Base-by-base conservation (phyloP, 1,139 yeast genomes). In the Scheffersomyces insectosa region DNA sequence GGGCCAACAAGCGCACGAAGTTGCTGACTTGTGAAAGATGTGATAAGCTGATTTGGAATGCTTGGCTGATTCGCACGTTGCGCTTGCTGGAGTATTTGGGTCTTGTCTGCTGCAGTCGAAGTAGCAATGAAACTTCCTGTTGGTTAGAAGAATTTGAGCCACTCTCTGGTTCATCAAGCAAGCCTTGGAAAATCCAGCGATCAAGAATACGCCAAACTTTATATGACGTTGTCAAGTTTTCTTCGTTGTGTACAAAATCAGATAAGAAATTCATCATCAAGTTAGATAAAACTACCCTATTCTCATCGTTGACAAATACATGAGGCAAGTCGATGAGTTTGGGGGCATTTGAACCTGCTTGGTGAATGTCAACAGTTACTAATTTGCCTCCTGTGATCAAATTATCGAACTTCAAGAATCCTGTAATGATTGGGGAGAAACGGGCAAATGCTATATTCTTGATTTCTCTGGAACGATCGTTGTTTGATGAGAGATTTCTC, bases 171-270 rank as follows among this genome's bases (percentile, higher is more conserved):
- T 47, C 14, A 42, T 51, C 46, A 37, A 52, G 33, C 45, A 70
- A 51, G 16, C 66, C 60, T 46, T 68, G 79, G 57, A 83, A 86
- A 27, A 88, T 65, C 89, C 96, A 85, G n/a, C 75, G 65, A 56
- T 91, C 97, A 11, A 91, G 51, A 8, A 77, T 65, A 10, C 69
- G 68, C 97, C 98, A 91, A 16, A 88, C 71, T 29, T 71, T 72
- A 32, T 69, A 63, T 49, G 84, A 75, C 3, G 66, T 50, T 3
- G 52, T 50, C 27, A 62, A 50, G 36, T 60, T 61, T 10, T 59
- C 56, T 38, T 72, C 73, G 4, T 63, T 56, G 13, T 67, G 67
- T 5, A 83, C 82, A 38, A 81, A 70, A 40, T 63, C 64, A 71
- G 51, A 83, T 60, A 91, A 62, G 11, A 71, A 58, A 30, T 63